Base-by-base conservation (phyloP, 202 grass and related monocot species). In the Setaria italica region DNA sequence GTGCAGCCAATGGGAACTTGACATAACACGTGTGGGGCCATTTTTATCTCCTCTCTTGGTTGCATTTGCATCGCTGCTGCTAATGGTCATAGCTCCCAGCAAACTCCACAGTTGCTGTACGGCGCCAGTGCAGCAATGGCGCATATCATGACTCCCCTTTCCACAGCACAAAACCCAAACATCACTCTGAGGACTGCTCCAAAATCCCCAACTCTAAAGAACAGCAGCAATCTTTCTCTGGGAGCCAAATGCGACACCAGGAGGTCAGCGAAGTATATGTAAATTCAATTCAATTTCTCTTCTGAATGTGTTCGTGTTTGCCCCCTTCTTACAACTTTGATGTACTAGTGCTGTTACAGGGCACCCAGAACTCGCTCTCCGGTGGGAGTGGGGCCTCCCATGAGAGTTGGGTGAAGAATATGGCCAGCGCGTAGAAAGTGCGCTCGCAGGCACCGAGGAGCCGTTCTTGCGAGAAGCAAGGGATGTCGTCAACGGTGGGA, bases 1-100 rank as follows among this genome's bases (percentile, higher is more conserved):
- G 11, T 62, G 17, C 68, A 84, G 11, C 94, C 94, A 95, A 93
- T 95, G 7, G 64, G 1, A 89, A 54, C 15, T 17, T 29, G 89
- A 73, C 80, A 51, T 4, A 45, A 54, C 32, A 13, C 70, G 76
- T 30, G 91, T 75, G 90, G 90, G 85, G 33, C 62, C 67, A 57
- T 48, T 43, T 53, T 64, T 89, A 92, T 93, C 25, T 25, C 25
- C 90, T 66, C 48, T 39, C 78, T 33, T 70, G 77, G 68, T 41
- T 17, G 11, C 67, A 17, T 30, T 39, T 39, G 33, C 45, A 81
- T 4, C 16, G 34, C 21, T 42, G 7, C 3, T 43, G 56, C 70
- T 57, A 41, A 15, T 60, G 9, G 11, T 48, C n/a, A 9, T 4
- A 67, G 20, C 56, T 35, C 19, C n/a, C 20, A 11, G 49, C 25